Evolutionary conservation across 768 basidiomycete genomes (phyloP), one percentile per base, ranked within the genome.

Genomic region (Mycena venus): DNA sequence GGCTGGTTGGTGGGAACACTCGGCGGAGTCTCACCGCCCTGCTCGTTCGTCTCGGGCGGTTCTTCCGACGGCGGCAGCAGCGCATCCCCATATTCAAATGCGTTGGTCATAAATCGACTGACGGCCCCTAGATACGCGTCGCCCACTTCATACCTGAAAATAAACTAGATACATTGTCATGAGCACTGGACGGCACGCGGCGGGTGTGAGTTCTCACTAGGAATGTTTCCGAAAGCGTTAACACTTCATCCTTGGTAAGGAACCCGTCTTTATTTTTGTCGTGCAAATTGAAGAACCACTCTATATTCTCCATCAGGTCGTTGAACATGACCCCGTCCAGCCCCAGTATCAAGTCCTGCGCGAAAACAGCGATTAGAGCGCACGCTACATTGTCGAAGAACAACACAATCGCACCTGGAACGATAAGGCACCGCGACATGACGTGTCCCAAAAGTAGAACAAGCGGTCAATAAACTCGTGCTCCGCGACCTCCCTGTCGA

Each of bases 1-100:
- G 97, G 96, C 77, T 95, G 92, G 80, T 97, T 97, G 25, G 93
- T 89, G 17, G 91, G 90, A 53, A 94, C 87, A 62, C 84, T 81
- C 55, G 83, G 89, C 32, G 90, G 88, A 0, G 84, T 82, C 66
- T 84, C 86, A 58, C 86, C 86, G 0, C 85, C 83, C 21, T 74
- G 80, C 77, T 32, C 83, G 86, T 80, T 81, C 76, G 31, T 76
- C 77, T 66, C 84, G 81, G 68, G 82, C 70, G 15, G 75, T 77
- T 40, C 77, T 29, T 88, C 88, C 19, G 85, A 75, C 77, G 86
- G 86, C 49, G 93, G 94, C 19, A 95, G 85, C n/a, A 96, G 88
- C n/a, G 96, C 93, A 84, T 98, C 97, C 3, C 97, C 98, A 70
- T 97, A 99, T 80, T 99, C 98, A 79, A 99, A 99, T 0, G 98